These are phyloP conservation scores for Lachancea nothofagi DNA, from an alignment of 805 yeast species.

Conservation along the genomic window DNA sequence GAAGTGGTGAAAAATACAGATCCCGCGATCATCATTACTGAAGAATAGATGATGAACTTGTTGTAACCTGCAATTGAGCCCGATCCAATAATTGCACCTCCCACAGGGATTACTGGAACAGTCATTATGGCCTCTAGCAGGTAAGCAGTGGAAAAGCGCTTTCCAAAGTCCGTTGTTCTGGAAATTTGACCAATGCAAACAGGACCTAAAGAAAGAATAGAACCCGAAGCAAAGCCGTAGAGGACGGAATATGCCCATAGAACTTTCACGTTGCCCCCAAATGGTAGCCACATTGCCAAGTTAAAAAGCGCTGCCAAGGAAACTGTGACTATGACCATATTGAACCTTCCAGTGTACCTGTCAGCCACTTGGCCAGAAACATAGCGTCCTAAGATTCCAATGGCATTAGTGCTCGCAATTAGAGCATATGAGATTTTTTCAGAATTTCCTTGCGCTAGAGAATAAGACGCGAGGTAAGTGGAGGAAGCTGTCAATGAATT, in stretches of 20 bases:
- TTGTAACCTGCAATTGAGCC: constrained; percentile 34
- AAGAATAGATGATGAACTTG: constrained; percentile 41
- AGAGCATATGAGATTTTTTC: constrained; percentile 41
- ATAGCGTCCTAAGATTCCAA: constrained; percentile 43
- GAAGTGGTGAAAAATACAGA: constrained; percentile 37
- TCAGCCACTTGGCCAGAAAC: constrained; percentile 43
- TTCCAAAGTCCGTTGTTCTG: constrained; percentile 48
- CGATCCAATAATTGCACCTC: constrained; percentile 42
- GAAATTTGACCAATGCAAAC: constrained; percentile 57
- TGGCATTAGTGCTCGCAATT: constrained; percentile 42
- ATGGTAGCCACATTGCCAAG: constrained; percentile 40
- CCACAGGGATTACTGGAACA: constrained; percentile 45
- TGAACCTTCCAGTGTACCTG: constrained; percentile 44
- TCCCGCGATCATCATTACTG: constrained; percentile 37
- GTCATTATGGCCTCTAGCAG: constrained; percentile 49
- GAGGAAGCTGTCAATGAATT: constrained; percentile 42
- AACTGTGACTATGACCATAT: constrained; percentile 41
- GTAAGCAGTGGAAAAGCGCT: constrained; percentile 52
- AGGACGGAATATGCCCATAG: constrained; percentile 42
- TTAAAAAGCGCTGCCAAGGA: constrained; percentile 33
- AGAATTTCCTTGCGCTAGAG: constrained; percentile 45
- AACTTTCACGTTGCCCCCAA: constrained; percentile 34
- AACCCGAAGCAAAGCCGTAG: constrained; percentile 53
- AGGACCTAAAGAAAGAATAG: constrained; percentile 54
- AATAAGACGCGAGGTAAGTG: constrained; percentile 50